Conservation (phyloP, 1,139 yeast genomes). For the Saccharomyces pastorianus region DNA sequence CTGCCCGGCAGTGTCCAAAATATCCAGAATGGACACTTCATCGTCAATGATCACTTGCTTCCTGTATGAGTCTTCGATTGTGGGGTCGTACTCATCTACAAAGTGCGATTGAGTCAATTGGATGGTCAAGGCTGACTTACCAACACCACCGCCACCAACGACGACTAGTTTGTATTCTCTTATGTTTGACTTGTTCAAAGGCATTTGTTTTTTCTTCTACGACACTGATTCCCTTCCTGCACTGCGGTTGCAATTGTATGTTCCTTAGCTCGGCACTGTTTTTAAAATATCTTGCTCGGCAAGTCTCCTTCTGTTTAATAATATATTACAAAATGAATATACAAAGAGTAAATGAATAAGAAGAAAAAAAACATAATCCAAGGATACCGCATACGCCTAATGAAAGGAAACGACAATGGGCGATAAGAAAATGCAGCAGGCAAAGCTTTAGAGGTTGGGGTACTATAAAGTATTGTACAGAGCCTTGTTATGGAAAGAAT, state of each 20-base stretch:
- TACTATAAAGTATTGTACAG: background rate
- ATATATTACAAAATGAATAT: background rate
- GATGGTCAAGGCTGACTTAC: conserved; percentile 90
- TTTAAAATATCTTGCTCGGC: background rate
- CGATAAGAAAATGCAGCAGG: background rate
- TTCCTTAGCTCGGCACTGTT: background rate
- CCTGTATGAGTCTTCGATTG: conserved; percentile 85
- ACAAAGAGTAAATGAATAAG: background rate
- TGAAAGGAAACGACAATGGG: background rate
- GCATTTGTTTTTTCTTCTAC: conserved; percentile 5
- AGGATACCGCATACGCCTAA: background rate
- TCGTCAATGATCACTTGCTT: conserved; percentile 76
- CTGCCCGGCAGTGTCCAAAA: conserved; percentile 96
- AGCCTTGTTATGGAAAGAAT: too few relatives aligned
- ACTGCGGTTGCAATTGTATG: background rate
- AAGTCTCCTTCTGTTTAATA: background rate
- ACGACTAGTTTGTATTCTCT: conserved; percentile 83
- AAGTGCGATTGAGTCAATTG: conserved; percentile 86
- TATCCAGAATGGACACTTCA: conserved; percentile 70
- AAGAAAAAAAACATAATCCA: background rate
- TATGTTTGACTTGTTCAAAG: conserved; percentile 23
- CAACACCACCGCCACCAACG: conserved; percentile 98
- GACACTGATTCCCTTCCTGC: too few relatives aligned
- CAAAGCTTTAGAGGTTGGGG: background rate
- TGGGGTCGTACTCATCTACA: conserved; percentile 95